Base-by-base conservation (phyloP, 192 early-diverging fungal genomes). In the Entomortierella chlamydospora region DNA sequence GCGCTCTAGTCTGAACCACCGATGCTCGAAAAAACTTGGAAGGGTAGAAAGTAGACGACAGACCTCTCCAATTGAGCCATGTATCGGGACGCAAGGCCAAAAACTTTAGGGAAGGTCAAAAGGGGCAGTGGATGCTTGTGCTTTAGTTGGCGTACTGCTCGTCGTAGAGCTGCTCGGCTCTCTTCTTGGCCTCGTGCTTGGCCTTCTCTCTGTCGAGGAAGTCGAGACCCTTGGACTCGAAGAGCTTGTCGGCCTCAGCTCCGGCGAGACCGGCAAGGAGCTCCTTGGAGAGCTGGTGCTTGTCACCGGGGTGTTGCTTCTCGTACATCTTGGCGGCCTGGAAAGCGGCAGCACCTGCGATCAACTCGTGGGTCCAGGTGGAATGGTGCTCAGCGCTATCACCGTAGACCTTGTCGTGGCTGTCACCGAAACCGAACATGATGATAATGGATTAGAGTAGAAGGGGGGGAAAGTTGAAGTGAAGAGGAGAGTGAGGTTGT, bases 331-430 rank as follows among this genome's bases (percentile, higher is more conserved):
- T 82, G 67, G 82, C 68, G 28, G 84, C 86, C 61, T 82, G 83
- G 68, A 84, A 87, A 30, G 68, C 84, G 26, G 84, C 84, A 34
- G 84, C 86, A 52, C 76, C 84, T 37, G 70, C 81, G 37, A 87
- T 23, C 13, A 72, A 52, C 39, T 83, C 74, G 59, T 83, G 81
- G 34, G 55, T 62, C 70, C 60, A 81, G 26, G 51, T 37, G 56
- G 78, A 57, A 43, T 72, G 30, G 52, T 81, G 34, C 34, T 37
- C 34, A 4, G 4, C 34, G 34, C 5, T 7, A 10, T 7, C 34
- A 37, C 34, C 10, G 34, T 37, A 37, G 34, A 37, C 34, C 34
- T 37, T 10, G 4, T 4, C 34, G 34, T 37, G 34, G 34, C 10
- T 37, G 5, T 37, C 10, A 4, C 10, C 34, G 34, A n/a, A n/a